phyloP scores from a whole-genome alignment of 2,329 filamentous ascomycete species.

The Aspergillus sp. region DNA sequence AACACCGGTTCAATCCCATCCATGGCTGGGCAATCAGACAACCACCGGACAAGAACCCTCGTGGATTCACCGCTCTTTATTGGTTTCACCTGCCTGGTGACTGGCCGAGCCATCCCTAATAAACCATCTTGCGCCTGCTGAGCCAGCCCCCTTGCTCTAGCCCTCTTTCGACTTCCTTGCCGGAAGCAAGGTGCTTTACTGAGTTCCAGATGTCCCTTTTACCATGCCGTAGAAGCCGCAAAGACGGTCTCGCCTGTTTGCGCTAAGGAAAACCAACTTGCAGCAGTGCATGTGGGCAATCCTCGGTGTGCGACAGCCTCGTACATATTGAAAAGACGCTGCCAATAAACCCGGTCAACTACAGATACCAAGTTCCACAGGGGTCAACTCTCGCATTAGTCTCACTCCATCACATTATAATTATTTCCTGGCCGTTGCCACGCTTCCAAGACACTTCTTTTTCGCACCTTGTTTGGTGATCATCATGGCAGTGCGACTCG shows the following conservation, averaged over 20 bases:
- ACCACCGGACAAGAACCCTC: background rate
- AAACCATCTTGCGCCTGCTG: background rate
- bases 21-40: slow-evolving; percentile 6
- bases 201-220: background rate
- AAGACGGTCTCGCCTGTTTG: background rate
- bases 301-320: background rate
- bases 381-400: slow-evolving; percentile 9
- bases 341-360: slow-evolving; percentile 5
- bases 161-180: slow-evolving; percentile 1
- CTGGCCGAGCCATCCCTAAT: background rate
- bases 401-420: slow-evolving; percentile 14
- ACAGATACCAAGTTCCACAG: slow-evolving; percentile 8
- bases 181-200: slow-evolving; percentile 5
- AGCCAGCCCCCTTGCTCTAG: background rate
- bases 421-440: background rate
- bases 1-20: too few relatives aligned
- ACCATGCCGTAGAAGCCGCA: background rate
- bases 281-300: background rate
- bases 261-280: background rate
- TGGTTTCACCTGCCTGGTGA: background rate
- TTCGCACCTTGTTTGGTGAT: background rate
- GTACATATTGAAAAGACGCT: slow-evolving; percentile 2
- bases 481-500: background rate
- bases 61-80: background rate
- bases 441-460: background rate